Conservation (phyloP, 2,329 filamentous ascomycete genomes). For the Coleophoma eucalyptorum region DNA sequence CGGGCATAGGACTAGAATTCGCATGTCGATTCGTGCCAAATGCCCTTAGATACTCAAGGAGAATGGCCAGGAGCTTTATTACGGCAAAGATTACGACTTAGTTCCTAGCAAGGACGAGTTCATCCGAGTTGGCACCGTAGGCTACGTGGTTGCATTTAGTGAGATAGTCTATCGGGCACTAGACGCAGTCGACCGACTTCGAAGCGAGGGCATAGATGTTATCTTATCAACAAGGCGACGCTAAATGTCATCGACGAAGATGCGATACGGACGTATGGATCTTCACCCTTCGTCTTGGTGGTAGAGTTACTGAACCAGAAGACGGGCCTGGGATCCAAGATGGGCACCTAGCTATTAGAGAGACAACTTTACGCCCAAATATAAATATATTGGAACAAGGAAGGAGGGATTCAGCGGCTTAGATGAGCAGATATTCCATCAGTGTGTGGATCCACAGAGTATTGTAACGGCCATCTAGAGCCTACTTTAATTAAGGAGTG, state of each 20-base stretch:
- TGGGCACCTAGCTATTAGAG: slow-evolving; percentile 31
- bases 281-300: slow-evolving; percentile 31
- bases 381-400: slow-evolving; percentile 29
- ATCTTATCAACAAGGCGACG: slow-evolving; percentile 34
- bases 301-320: slow-evolving; percentile 34
- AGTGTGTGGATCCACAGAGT: slow-evolving; percentile 31
- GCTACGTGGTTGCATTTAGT: slow-evolving; percentile 33
- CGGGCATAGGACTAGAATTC: no score
- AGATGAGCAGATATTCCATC: slow-evolving; percentile 32
- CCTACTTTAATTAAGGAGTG: no score
- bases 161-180: slow-evolving; percentile 36
- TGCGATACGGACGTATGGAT: slow-evolving; percentile 31
- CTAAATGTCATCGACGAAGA: slow-evolving; percentile 35
- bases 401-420: slow-evolving; percentile 35
- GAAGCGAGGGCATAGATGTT: slow-evolving; percentile 30
- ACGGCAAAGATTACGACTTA: slow-evolving; percentile 31
- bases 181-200: slow-evolving; percentile 33
- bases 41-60: slow-evolving; percentile 33
- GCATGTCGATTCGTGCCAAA: slow-evolving; percentile 35
- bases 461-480: slow-evolving; percentile 26
- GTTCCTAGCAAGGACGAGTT: slow-evolving; percentile 33
- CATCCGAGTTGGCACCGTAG: slow-evolving; percentile 30
- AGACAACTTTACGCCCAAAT: slow-evolving; percentile 32
- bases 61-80: slow-evolving; percentile 28
- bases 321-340: slow-evolving; percentile 32